Conservation (phyloP, 2,329 filamentous ascomycete genomes). For the Stachybotrys elegans region DNA sequence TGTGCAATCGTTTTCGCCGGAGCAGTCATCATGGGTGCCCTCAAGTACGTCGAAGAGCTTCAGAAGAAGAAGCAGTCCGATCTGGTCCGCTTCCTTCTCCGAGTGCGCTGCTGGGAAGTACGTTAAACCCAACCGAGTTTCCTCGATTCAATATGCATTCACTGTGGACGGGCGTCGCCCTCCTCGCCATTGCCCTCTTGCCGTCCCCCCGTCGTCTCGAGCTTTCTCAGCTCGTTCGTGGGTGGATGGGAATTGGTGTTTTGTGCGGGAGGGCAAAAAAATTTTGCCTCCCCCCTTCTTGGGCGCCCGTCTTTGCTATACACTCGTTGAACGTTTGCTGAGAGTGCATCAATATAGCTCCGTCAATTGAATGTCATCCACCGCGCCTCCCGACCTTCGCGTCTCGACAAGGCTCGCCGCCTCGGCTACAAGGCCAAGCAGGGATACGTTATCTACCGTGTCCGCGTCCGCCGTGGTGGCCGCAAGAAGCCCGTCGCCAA, state of each 20-base stretch:
- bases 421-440: constrained; percentile 99
- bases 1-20: constrained; percentile 9
- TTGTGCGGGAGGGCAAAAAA: too few relatives aligned
- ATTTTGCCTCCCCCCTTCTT: too few relatives aligned
- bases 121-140: constrained; percentile 45
- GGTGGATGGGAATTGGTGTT: too few relatives aligned
- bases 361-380: constrained; percentile 99
- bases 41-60: constrained; percentile 99
- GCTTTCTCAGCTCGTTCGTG: constrained; percentile 4
- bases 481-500: constrained; percentile 95
- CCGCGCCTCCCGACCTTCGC: constrained; percentile 95
- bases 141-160: constrained; percentile 22
- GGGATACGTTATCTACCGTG: constrained; percentile 99
- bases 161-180: constrained; percentile 27
- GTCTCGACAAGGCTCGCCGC: constrained; percentile 99
- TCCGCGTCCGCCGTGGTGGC: constrained; percentile 96
- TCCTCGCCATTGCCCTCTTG: constrained; percentile 13
- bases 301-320: constrained; percentile 59
- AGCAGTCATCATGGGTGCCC: constrained; percentile 88
- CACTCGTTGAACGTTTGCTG: constrained; percentile 99
- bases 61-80: constrained; percentile 99
- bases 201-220: constrained; percentile 8
- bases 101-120: constrained; percentile 99
- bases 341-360: constrained; percentile 99
- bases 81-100: constrained; percentile 99